Evolutionary conservation across 1,139 yeast genomes (phyloP).

Genomic region (Candida labiduridarum): DNA sequence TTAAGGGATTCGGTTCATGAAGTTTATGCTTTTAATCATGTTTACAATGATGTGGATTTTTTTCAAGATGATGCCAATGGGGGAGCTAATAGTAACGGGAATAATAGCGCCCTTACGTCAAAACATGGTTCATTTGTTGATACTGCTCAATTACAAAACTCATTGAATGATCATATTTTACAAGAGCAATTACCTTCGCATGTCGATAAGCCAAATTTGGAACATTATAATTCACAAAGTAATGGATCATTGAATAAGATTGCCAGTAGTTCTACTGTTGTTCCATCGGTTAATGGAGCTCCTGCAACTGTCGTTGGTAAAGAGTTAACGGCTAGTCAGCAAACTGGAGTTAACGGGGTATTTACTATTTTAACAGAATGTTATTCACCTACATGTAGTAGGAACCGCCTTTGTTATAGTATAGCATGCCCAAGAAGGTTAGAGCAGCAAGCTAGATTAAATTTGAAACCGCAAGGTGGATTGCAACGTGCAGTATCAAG

Average conservation of each 20-base stretch:
- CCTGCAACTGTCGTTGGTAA: constrained; percentile 8
- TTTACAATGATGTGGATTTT: constrained; percentile 44
- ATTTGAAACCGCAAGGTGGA: constrained; percentile 88
- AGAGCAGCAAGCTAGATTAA: constrained; percentile 92
- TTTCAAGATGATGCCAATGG: constrained; percentile 28
- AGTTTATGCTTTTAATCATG: constrained; percentile 82
- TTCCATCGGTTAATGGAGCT: neutral
- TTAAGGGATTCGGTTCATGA: constrained; percentile 86
- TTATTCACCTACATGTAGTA: constrained; percentile 93
- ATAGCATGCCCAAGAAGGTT: constrained; percentile 97
- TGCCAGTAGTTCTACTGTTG: constrained; percentile 2
- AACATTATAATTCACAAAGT: constrained; percentile 8
- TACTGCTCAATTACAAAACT: constrained; percentile 18
- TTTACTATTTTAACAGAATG: constrained; percentile 92
- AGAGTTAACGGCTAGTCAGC: constrained; percentile 18
- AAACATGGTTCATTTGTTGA: constrained; percentile 36
- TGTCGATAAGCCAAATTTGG: constrained; percentile 10
- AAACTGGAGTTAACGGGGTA: constrained; percentile 75
- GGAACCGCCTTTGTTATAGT: constrained; percentile 86
- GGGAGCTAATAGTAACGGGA: constrained; percentile 13
- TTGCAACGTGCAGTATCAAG: constrained; percentile 81
- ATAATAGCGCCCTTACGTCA: constrained; percentile 21
- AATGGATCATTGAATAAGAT: constrained; percentile 3
- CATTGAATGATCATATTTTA: constrained; percentile 16
- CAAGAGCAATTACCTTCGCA: constrained; percentile 25